Base-by-base conservation (phyloP, 2,329 filamentous ascomycete genomes). In the Corniculantispora saksenae region DNA sequence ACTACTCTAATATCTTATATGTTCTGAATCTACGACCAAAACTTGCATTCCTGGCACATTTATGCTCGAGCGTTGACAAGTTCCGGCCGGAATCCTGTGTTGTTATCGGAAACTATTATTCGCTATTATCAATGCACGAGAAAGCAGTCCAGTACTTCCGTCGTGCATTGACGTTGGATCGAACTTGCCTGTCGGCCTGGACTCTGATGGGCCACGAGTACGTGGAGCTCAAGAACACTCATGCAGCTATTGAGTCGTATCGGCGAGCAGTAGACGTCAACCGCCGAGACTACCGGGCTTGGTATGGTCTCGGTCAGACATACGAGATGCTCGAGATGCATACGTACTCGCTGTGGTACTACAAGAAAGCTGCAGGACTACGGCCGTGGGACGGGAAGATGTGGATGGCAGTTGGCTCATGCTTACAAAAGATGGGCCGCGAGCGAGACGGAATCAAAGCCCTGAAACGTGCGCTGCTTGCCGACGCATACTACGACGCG, bases 171-270 rank as follows among this genome's bases (percentile, higher is more conserved):
- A 96, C 93, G 0, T 83, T 99, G 0, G 95, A 99, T 74, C 89
- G 94, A 12, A 90, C 89, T 29, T 99, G 95, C 75, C 84, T 97
- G 19, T 96, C 93, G 0, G 95, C 95, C 1, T 99, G 95, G 95
- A 99, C 95, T 0, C 83, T 99, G 1, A 98, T 99, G 94, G 95
- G 95, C 1, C 95, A 99, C 77, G 95, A 99, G 76, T 99, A 97
- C 71, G 93, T 98, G 62, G 95, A 99, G 77, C 89, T 99, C 78
- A 99, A 98, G 74, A 99, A 99, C 75, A 98, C 94, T 0, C 95
- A 99, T 72, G 94, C 95, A 0, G 95, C 95, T 10, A 98, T 99
- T 67, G 95, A 99, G 76, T 97, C 93, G 1, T 99, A 99, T 74
- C 89, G 95, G 1, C 90, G 95, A 50, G 95, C 95, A 1, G 94